A percentile compares a stretch with the other conserved stretches of the same genome.
Conservation (phyloP, 2,329 filamentous ascomycete genomes). For the Corniculantispora saksenae region DNA sequence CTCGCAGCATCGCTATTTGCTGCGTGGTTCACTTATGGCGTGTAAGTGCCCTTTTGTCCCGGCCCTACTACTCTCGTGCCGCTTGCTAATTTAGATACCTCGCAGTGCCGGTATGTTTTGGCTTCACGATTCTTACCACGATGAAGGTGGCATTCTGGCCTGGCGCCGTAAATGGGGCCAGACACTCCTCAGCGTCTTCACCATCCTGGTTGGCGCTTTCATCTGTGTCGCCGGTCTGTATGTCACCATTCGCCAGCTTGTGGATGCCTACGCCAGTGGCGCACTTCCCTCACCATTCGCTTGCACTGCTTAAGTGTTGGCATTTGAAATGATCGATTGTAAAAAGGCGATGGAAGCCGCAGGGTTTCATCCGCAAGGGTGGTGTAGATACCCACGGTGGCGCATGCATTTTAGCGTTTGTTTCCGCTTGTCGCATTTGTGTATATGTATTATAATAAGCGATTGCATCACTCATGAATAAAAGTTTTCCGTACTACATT, state of each 20-base stretch:
- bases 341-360: neutral
- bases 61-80: neutral
- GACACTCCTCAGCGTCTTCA: constrained; percentile 40
- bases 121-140: constrained; percentile 50
- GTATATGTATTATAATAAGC: constrained; percentile 1
- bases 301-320: constrained; percentile 5
- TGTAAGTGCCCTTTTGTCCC: constrained; percentile 27
- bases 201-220: constrained; percentile 47
- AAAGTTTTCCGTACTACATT: neutral
- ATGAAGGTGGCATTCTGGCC: constrained; percentile 37
- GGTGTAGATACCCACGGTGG: neutral
- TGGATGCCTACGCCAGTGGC: constrained; percentile 25
- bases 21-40: constrained; percentile 55
- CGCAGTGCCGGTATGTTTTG: constrained; percentile 49
- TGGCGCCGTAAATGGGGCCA: constrained; percentile 42
- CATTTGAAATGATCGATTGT: neutral
- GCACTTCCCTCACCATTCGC: constrained; percentile 21
- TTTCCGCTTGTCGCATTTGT: neutral
- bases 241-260: constrained; percentile 43
- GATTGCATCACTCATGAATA: neutral
- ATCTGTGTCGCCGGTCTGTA: constrained; percentile 52
- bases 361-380: neutral
- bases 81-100: neutral
- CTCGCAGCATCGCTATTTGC: constrained; percentile 53
- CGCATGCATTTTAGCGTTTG: neutral